Evolutionary conservation across 208 protist species (phyloP), one percentile per base, ranked within the genome.

Genomic region (Balamuthia mandrillaris): DNA sequence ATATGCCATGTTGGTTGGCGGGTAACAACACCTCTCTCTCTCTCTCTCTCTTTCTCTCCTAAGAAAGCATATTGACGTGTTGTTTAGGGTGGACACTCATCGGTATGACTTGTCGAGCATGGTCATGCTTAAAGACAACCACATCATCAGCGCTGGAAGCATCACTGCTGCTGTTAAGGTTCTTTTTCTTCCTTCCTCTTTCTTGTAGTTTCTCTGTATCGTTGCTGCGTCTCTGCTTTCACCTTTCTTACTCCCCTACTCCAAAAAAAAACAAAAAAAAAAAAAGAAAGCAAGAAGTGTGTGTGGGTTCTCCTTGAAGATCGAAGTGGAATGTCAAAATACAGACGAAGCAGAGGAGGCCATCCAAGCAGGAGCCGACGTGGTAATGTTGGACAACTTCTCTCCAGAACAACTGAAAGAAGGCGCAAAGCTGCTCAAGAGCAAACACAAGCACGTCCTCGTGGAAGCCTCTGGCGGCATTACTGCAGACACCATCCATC

Each of bases 121-220:
- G 94, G 86, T 95, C 49, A 96, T 96, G 94, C 87, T 96, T 16
- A 96, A 96, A 84, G 95, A 96, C 85, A 96, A 96, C 88, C 95
- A 96, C 86, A 89, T 96, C 37, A 91, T 90, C 87, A 86, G 70
- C 21, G 49, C 66, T 0, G 88, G 90, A 33, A 83, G 65, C 18
- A 95, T 94, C 65, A 86, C 90, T 0, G 52, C 44, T 6, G 85
- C 88, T 3, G 90, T 95, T 1, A 51, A 88, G 10, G n/a, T 77
- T 47, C 14, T 77, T 52, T 65, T 77, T 10, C 39, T 56, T 52
- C 14, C 10, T 35, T 35, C 24, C 16, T 27, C 9, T 65, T 18
- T 10, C n/a, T 29, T 65, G 24, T 35, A 29, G 9, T 9, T 31
- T 29, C 54, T 77, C 1, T 14, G 66, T 52, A 12, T 56, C 6